Evolutionary conservation across 2,329 filamentous ascomycete genomes (phyloP).

Genomic region (Cercospora berteroae): DNA sequence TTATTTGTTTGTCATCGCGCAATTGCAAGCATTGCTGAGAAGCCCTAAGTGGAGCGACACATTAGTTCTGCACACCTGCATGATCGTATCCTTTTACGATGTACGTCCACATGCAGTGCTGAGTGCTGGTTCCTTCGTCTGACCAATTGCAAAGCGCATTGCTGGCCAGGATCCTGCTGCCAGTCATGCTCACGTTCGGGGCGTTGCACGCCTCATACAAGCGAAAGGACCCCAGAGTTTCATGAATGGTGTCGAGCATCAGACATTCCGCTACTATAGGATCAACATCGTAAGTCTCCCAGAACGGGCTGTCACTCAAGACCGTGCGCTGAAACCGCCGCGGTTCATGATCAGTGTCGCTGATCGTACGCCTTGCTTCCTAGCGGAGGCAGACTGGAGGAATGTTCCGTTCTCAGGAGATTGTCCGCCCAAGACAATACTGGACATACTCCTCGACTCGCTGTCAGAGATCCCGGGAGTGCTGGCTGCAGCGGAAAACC

Average conservation of each 20-base stretch:
- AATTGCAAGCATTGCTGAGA: conserved; percentile 2
- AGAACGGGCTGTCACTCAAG: neutral
- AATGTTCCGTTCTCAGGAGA: conserved; percentile 14
- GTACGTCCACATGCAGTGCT: neutral
- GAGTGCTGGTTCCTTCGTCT: neutral
- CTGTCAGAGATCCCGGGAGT: conserved; percentile 11
- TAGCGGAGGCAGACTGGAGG: conserved; percentile 10
- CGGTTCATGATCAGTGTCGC: conserved; percentile 10
- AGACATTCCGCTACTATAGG: conserved; percentile 15
- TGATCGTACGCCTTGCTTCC: conserved; percentile 9
- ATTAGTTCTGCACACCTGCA: conserved; percentile 12
- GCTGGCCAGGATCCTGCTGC: neutral
- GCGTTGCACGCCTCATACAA: conserved; percentile 11
- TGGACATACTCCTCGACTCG: conserved; percentile 10
- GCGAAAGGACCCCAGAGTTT: conserved; percentile 13
- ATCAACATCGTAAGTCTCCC: conserved; percentile 8
- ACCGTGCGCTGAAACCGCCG: neutral
- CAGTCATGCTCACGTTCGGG: conserved; percentile 8
- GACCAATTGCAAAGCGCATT: conserved; percentile 2
- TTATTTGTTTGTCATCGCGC: conserved; percentile 10
- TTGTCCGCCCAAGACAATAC: conserved; percentile 12
- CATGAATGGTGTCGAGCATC: conserved; percentile 12
- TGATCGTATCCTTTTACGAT: conserved; percentile 16
- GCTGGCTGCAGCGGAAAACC: conserved; percentile 2
- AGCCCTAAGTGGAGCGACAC: conserved; percentile 7